Evolutionary conservation across 2,329 filamentous ascomycete genomes (phyloP), one percentile per base, ranked within the genome.

Genomic region (Fusarium graminum): DNA sequence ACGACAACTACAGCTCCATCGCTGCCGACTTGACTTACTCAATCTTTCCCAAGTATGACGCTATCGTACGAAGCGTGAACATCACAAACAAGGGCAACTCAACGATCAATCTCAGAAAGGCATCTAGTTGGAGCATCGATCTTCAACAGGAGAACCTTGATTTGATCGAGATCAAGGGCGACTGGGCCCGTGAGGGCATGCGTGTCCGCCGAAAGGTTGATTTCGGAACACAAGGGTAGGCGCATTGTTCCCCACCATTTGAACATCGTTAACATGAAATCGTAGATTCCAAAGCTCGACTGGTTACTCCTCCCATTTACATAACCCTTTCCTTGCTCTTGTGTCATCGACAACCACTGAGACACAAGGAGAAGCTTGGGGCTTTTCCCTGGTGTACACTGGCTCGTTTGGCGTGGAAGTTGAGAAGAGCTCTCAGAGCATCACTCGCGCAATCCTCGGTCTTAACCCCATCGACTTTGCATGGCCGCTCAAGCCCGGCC

Each of bases 311-410:
- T 89, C 87, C 0, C 86, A 89, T 64, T 77, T 87, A 1, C 86
- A 89, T 72, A 90, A 90, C 61, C 87, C 88, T 0, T 90, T 90
- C 76, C 80, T 90, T 19, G 81, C 85, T 0, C 76, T 90, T 1
- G 80, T 86, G 0, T 78, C 84, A 2, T 83, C 87, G 0, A 80
- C 77, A 0, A 86, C 88, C 0, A 90, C 87, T 0, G 88, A 90
- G 65, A 81, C 82, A 0, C 80, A 82, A 4, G 88, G 88, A 3
- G 82, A 89, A 41, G 87, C 85, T 9, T 90, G 86, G 81, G 88
- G 87, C 0, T 90, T 90, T 71, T 88, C 86, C 1, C 79, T 90
- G 1, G 79, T 90, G 13, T 90, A 89, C 73, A 86, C 86, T 0
- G 88, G 88, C 4, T 89, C 86, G 1, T 90, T 90, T 63, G 78